Conservation (phyloP, 2,329 filamentous ascomycete species). For the Bipolaris cookei region DNA sequence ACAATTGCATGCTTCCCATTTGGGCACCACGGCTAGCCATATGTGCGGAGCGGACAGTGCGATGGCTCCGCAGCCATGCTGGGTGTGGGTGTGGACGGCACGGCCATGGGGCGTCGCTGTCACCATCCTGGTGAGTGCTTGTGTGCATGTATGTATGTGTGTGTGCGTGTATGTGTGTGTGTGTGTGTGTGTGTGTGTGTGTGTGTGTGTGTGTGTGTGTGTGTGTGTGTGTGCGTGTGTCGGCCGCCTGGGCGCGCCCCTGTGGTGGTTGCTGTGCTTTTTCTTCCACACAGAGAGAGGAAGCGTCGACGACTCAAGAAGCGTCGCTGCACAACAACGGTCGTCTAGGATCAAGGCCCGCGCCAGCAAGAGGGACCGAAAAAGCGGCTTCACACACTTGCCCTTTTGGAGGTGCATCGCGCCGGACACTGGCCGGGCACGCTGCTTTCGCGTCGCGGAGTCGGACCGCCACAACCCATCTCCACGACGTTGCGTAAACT, state of each 20-base stretch:
- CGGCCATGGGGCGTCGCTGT: slow-evolving; percentile 7
- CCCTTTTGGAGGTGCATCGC: slow-evolving; percentile 14
- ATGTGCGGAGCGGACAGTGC: slow-evolving; percentile 24
- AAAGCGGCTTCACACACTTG: slow-evolving; percentile 14
- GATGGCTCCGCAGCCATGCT: slow-evolving; percentile 24
- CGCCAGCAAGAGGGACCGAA: slow-evolving; percentile 21
- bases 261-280: slow-evolving; percentile 6
- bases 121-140: slow-evolving; percentile 12
- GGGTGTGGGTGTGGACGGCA: slow-evolving; percentile 25
- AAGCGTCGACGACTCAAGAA: slow-evolving; percentile 2
- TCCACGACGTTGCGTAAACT: slow-evolving; percentile 35
- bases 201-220: not conserved
- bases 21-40: slow-evolving; percentile 26
- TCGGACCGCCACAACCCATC: slow-evolving; percentile 30
- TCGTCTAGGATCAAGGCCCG: slow-evolving; percentile 10
- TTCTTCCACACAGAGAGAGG: not conserved
- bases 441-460: slow-evolving; percentile 19
- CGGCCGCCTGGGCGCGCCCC: no score
- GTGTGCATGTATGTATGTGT: not conserved
- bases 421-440: slow-evolving; percentile 27
- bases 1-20: slow-evolving; percentile 36
- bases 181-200: no score
- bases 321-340: slow-evolving; percentile 15
- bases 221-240: no score
- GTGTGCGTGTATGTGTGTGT: not conserved